phyloP scores from a whole-genome alignment of 805 yeast species.

The Sugiyamaella chiloensis region DNA sequence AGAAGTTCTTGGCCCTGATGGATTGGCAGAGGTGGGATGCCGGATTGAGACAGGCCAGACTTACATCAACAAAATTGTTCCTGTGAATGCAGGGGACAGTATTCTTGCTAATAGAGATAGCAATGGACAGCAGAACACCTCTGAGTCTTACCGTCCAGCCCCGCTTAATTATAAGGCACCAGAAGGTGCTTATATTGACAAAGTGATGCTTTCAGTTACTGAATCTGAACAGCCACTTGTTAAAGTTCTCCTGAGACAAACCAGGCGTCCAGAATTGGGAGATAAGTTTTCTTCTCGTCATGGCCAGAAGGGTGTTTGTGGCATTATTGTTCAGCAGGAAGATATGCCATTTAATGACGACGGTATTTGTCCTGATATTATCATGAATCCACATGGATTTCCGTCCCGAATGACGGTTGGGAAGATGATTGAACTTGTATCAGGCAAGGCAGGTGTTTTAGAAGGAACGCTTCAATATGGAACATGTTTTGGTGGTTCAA shows the following conservation, averaged over 20 bases:
- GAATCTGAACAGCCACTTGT: conserved; percentile 93
- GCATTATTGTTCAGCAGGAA: conserved; percentile 95
- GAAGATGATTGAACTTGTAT: conserved; percentile 91
- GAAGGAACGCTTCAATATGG: conserved; percentile 92
- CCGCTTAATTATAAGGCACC: conserved; percentile 93
- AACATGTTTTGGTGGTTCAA: conserved; percentile 98
- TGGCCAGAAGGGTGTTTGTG: conserved; percentile 99
- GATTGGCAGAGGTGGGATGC: conserved; percentile 94
- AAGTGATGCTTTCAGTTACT: conserved; percentile 94
- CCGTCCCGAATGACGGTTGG: conserved; percentile 99
- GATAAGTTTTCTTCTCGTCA: conserved; percentile 97
- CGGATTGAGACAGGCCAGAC: conserved; percentile 89
- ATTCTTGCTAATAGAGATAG: conserved; percentile 39
- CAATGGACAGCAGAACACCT: not conserved
- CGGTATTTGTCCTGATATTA: conserved; percentile 91
- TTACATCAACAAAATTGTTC: conserved; percentile 89
- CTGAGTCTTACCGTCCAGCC: conserved; percentile 74
- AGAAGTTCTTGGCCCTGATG: conserved; percentile 85
- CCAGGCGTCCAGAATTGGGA: conserved; percentile 96
- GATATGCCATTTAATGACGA: conserved; percentile 93
- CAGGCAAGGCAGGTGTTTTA: conserved; percentile 97
- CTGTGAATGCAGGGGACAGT: conserved; percentile 72
- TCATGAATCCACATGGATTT: conserved; percentile 99
- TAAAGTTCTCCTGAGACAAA: conserved; percentile 88
- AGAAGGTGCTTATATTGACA: conserved; percentile 92